Evolutionary conservation across 441 rosid species (phyloP).

Genomic region (Adansonia madagascariensis): DNA sequence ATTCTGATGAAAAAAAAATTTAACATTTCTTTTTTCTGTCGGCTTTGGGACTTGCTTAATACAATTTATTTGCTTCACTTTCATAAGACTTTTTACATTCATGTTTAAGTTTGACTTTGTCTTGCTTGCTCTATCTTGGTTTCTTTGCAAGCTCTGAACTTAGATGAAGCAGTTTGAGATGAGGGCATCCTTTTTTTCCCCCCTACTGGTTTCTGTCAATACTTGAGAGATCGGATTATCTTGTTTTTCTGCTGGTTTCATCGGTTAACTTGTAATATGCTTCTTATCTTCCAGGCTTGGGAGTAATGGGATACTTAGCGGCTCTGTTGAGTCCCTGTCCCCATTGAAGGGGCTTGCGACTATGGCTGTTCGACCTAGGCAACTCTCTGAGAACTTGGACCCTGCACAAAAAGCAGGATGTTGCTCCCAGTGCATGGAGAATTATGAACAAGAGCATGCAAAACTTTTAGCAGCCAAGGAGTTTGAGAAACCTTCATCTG

Average conservation of each 20-base stretch:
- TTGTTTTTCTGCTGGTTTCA: background rate
- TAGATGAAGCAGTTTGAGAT: slow-evolving; percentile 7
- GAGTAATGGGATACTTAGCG: slow-evolving; percentile 57
- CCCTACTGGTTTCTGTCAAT: background rate
- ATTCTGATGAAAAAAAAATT: slow-evolving; percentile 12
- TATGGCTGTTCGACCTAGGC: slow-evolving; percentile 43
- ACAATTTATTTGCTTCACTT: background rate
- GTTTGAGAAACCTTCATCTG: slow-evolving; percentile 47
- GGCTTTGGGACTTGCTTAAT: background rate
- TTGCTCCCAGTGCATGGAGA: slow-evolving; percentile 68
- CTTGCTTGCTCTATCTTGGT: background rate
- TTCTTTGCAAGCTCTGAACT: background rate
- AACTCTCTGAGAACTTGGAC: slow-evolving; percentile 53
- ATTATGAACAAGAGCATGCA: slow-evolving; percentile 68
- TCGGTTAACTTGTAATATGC: slow-evolving; percentile 20
- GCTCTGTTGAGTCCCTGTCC: slow-evolving; percentile 53
- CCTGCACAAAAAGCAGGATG: slow-evolving; percentile 50
- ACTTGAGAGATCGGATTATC: background rate
- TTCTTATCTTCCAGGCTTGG: slow-evolving; percentile 50
- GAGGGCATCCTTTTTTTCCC: background rate
- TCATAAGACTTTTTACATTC: background rate
- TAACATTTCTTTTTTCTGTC: background rate
- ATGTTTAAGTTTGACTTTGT: slow-evolving; percentile 12
- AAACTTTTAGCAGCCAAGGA: slow-evolving; percentile 41
- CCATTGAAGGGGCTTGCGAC: slow-evolving; percentile 59